phyloP scores from a whole-genome alignment of 352 stramenopile genomes.

The Globisporangium recalcitrans region DNA sequence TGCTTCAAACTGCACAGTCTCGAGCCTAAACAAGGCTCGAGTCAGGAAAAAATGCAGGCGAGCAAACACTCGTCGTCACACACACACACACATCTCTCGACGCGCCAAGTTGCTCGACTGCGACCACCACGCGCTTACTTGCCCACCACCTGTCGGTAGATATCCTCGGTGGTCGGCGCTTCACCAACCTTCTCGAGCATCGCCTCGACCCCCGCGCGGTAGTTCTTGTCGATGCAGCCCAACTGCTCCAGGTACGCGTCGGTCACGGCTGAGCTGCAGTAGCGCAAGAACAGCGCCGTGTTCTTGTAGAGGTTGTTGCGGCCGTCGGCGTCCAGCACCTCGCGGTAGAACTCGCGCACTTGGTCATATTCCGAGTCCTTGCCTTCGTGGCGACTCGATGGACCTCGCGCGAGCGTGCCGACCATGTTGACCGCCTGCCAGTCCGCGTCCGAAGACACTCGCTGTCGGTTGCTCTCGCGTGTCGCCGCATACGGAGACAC shows the following conservation, averaged over 20 bases:
- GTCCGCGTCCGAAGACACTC: slow-evolving; percentile 15
- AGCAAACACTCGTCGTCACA: too few species aligned
- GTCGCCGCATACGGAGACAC: slow-evolving; percentile 5
- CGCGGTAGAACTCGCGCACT: background rate
- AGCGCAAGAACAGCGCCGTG: slow-evolving; percentile 25
- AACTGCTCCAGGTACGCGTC: slow-evolving; percentile 24
- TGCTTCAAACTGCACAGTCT: too few species aligned
- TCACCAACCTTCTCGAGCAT: slow-evolving; percentile 10
- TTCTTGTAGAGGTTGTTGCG: slow-evolving; percentile 16
- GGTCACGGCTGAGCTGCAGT: slow-evolving; percentile 16
- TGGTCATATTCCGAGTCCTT: slow-evolving; percentile 3
- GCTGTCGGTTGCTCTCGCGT: slow-evolving; percentile 15
- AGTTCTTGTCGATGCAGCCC: slow-evolving; percentile 21
- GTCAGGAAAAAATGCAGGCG: too few species aligned
- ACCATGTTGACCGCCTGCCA: slow-evolving; percentile 22
- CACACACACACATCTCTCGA: background rate
- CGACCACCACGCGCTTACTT: background rate
- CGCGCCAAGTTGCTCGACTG: background rate
- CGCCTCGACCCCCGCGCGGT: slow-evolving; percentile 19
- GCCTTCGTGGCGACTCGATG: slow-evolving; percentile 16
- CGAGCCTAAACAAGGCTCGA: too few species aligned
- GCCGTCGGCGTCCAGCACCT: background rate
- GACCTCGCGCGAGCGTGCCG: slow-evolving; percentile 15
- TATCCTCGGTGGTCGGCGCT: slow-evolving; percentile 16
- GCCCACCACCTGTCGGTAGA: slow-evolving; percentile 21